Evolutionary conservation across 2,329 filamentous ascomycete genomes (phyloP).

Genomic region (Clarireedia monteithiana): DNA sequence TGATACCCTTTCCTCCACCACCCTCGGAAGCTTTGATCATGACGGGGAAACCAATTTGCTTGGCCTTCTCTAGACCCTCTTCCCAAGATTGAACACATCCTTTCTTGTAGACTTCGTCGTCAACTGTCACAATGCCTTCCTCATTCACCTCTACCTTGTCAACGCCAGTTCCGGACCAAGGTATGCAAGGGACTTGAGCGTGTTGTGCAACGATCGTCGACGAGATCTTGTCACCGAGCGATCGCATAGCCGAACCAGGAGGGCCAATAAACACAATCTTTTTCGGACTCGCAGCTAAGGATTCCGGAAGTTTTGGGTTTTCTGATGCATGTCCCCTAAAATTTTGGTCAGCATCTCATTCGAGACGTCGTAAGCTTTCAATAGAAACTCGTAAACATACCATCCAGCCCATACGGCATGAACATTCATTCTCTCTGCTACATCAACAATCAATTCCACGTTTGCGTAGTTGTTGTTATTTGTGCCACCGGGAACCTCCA

Average conservation of each 20-base stretch:
- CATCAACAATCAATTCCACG: constrained; percentile 96
- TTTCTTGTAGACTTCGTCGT: constrained; percentile 76
- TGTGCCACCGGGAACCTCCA: constrained; percentile 95
- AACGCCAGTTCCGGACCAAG: constrained; percentile 97
- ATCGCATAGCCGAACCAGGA: constrained; percentile 96
- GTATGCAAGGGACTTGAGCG: constrained; percentile 91
- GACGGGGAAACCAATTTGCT: constrained; percentile 92
- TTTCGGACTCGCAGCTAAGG: constrained; percentile 88
- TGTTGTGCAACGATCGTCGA: constrained; percentile 99
- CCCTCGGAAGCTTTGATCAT: constrained; percentile 99
- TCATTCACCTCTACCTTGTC: constrained; percentile 71
- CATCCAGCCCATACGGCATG: constrained; percentile 99
- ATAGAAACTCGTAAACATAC: constrained; percentile 42
- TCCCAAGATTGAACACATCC: constrained; percentile 86
- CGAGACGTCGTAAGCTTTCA: not conserved
- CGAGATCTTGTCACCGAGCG: constrained; percentile 98
- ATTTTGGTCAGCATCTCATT: constrained; percentile 11
- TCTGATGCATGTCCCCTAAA: constrained; percentile 91
- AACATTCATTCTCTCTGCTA: constrained; percentile 96
- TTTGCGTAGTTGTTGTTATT: constrained; percentile 99
- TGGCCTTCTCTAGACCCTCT: constrained; percentile 81
- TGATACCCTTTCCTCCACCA: constrained; percentile 98
- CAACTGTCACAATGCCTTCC: constrained; percentile 84
- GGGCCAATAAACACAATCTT: constrained; percentile 99
- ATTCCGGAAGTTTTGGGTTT: constrained; percentile 96